phyloP scores from a whole-genome alignment of 345 rosid genomes.

The Sonneratia caseolaris region DNA sequence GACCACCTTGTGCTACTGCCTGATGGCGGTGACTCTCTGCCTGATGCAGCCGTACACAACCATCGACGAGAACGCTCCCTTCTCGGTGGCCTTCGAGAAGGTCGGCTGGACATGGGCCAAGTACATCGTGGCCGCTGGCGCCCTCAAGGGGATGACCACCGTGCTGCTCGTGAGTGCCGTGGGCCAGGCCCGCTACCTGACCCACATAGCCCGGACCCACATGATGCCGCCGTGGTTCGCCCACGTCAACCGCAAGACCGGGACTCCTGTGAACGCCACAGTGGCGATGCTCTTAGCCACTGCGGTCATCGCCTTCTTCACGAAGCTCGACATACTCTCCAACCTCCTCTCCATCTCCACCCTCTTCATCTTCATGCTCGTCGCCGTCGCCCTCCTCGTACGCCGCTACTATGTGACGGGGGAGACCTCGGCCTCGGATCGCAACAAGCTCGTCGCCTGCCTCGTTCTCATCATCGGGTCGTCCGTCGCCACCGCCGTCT shows the following conservation, averaged over 20 bases:
- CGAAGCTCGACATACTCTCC: slow-evolving; percentile 45
- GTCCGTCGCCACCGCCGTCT: slow-evolving; percentile 20
- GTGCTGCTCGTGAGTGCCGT: slow-evolving; percentile 61
- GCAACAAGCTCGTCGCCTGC: slow-evolving; percentile 20
- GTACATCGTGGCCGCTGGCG: slow-evolving; percentile 66
- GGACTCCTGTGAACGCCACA: slow-evolving; percentile 70
- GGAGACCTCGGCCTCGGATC: slow-evolving; percentile 15
- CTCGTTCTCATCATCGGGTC: slow-evolving; percentile 20
- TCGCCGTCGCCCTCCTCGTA: slow-evolving; percentile 61
- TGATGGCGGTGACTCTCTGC: slow-evolving; percentile 44
- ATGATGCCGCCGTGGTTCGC: slow-evolving; percentile 93
- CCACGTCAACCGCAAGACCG: slow-evolving; percentile 44
- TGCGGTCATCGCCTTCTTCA: slow-evolving; percentile 59
- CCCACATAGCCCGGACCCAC: slow-evolving; percentile 85
- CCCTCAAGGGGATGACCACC: slow-evolving; percentile 80
- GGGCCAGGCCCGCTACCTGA: slow-evolving; percentile 75
- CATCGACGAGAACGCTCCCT: slow-evolving; percentile 55
- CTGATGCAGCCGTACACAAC: slow-evolving; percentile 45
- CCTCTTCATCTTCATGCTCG: slow-evolving; percentile 69
- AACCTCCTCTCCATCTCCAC: slow-evolving; percentile 67
- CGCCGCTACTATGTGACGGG: slow-evolving; percentile 64
- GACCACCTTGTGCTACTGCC: slow-evolving; percentile 42
- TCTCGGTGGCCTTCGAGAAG: slow-evolving; percentile 57
- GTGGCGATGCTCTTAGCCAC: slow-evolving; percentile 49
- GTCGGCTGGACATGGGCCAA: slow-evolving; percentile 80